Percentiles rank a stretch among this genome's conserved stretches.
These are phyloP conservation scores for Cordyceps cateniannulata DNA, from an alignment of 2,329 filamentous ascomycete genomes.

Conservation along the genomic window DNA sequence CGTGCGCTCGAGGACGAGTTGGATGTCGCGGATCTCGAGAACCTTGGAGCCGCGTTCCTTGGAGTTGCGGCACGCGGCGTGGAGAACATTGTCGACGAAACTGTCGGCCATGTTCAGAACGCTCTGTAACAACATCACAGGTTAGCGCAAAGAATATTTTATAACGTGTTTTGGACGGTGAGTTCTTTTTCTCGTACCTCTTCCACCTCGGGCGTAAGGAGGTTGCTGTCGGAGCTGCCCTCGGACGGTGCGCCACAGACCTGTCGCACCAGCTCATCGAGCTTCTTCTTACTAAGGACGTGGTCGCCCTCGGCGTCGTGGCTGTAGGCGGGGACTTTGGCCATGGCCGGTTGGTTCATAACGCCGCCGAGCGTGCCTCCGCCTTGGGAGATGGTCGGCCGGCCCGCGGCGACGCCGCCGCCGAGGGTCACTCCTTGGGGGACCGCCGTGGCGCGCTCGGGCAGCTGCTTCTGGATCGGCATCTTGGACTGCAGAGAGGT, in stretches of 20 bases:
- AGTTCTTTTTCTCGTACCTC: constrained; percentile 53
- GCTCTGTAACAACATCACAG: constrained; percentile 47
- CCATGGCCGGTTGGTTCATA: constrained; percentile 79
- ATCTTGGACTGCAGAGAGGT: constrained; percentile 54
- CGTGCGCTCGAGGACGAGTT: constrained; percentile 74
- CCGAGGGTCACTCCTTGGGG: constrained; percentile 68
- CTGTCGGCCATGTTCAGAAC: constrained; percentile 86
- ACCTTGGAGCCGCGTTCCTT: constrained; percentile 88
- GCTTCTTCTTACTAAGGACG: constrained; percentile 94
- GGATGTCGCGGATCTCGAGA: constrained; percentile 81
- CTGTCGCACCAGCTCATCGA: constrained; percentile 90
- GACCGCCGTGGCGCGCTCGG: constrained; percentile 57
- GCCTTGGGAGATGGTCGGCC: constrained; percentile 80
- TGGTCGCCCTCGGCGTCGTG: constrained; percentile 89
- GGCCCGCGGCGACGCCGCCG: constrained; percentile 54
- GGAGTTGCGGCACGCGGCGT: constrained; percentile 80
- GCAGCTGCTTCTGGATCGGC: constrained; percentile 75
- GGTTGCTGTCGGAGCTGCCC: constrained; percentile 60
- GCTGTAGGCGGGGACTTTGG: constrained; percentile 74
- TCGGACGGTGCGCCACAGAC: constrained; percentile 77
- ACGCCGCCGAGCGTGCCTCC: constrained; percentile 71
- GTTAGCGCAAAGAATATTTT: not conserved
- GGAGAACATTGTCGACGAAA: constrained; percentile 88
- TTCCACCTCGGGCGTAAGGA: constrained; percentile 86
- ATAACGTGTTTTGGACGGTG: not conserved